phyloP scores from a whole-genome alignment of 495 filamentous ascomycete genomes.

The Penicillium waksmanii region DNA sequence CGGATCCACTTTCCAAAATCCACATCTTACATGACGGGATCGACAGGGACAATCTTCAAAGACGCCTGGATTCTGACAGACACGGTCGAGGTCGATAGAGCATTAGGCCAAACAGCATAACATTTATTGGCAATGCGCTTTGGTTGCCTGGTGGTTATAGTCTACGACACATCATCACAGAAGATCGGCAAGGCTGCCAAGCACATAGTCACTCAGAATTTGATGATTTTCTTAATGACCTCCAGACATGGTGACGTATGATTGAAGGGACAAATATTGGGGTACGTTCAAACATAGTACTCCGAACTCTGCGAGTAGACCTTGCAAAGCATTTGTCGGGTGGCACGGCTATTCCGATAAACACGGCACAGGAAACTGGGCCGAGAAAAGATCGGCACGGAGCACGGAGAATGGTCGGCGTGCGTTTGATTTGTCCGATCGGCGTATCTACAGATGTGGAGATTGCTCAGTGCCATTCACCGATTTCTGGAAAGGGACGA shows the following conservation, averaged over 20 bases:
- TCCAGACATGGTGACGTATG: no score
- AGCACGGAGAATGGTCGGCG: neutral
- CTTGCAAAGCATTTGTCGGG: neutral
- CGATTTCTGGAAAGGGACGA: conserved; percentile 4
- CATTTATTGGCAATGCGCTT: neutral
- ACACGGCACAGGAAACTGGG: neutral
- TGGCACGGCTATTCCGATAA: conserved; percentile 1
- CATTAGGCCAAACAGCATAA: neutral
- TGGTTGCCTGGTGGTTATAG: no score
- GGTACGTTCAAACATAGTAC: no score
- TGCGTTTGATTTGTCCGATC: neutral
- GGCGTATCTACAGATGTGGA: conserved; percentile 13
- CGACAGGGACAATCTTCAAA: conserved; percentile 1
- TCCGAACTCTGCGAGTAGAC: no score
- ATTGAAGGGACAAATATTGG: no score
- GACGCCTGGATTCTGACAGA: no score
- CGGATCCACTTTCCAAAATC: neutral
- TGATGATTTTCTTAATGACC: no score
- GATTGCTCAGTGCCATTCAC: conserved; percentile 7
- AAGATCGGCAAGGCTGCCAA: no score
- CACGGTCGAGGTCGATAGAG: neutral
- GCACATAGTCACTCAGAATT: no score
- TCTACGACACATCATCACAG: no score
- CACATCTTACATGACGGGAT: neutral
- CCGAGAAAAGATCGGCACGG: conserved; percentile 3